These are phyloP conservation scores for Grosmannia huntii DNA, from an alignment of 2,329 filamentous ascomycete genomes.

Conservation along the genomic window DNA sequence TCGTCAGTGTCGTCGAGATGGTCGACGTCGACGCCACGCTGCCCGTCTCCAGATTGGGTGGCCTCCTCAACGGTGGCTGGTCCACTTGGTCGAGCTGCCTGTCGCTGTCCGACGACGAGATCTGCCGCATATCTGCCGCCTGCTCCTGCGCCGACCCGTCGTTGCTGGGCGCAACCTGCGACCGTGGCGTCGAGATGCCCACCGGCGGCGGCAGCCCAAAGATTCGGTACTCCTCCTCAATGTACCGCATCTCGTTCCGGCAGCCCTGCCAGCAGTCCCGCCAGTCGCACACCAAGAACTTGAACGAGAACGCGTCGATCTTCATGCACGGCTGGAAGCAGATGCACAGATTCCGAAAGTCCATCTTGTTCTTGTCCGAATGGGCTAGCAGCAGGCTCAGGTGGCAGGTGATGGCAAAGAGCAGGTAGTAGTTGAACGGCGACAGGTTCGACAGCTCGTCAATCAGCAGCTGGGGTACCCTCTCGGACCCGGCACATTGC, in stretches of 20 bases:
- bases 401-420: constrained; percentile 95
- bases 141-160: constrained; percentile 6
- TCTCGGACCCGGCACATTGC: constrained; percentile 66
- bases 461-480: constrained; percentile 72
- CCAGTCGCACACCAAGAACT: constrained; percentile 91
- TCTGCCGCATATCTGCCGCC: constrained; percentile 36
- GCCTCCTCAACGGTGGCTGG: constrained; percentile 29
- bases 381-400: constrained; percentile 83
- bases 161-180: background rate
- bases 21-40: constrained; percentile 31
- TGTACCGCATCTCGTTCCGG: constrained; percentile 72
- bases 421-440: constrained; percentile 92
- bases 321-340: constrained; percentile 97
- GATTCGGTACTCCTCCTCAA: constrained; percentile 53
- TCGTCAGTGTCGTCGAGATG: constrained; percentile 32
- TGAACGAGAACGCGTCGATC: constrained; percentile 90
- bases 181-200: constrained; percentile 24
- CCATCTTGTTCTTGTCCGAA: constrained; percentile 96
- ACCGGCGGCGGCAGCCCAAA: constrained; percentile 45
- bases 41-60: constrained; percentile 26
- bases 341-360: constrained; percentile 87
- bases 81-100: constrained; percentile 28
- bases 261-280: constrained; percentile 95
- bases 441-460: constrained; percentile 85
- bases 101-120: constrained; percentile 56